A percentile compares a stretch with the other conserved stretches of the same genome.
phyloP scores from a whole-genome alignment of 495 filamentous ascomycete species.

The Tuber brumale region DNA sequence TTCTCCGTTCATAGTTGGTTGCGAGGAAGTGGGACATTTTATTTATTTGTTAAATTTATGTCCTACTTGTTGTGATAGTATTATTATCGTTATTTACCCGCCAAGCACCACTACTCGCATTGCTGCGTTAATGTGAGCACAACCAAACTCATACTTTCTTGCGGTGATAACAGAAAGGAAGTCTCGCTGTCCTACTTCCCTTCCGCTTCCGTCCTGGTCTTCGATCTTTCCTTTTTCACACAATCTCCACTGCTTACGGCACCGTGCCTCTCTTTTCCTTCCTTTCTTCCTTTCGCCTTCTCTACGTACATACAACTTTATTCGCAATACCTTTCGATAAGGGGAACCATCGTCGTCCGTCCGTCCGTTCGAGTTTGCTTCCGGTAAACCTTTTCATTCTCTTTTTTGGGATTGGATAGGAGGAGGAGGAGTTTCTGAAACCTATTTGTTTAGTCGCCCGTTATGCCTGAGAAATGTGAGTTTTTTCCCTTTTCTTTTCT shows the following conservation, averaged over 20 bases:
- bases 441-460: not conserved
- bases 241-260: not conserved
- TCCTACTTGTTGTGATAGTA: not conserved
- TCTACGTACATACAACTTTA: not conserved
- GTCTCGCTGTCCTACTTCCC: not conserved
- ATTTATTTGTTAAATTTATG: constrained; percentile 1
- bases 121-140: not conserved
- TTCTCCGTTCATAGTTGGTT: not conserved
- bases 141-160: not conserved
- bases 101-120: not conserved
- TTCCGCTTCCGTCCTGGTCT: not conserved
- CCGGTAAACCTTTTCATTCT: not conserved
- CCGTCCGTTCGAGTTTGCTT: not conserved
- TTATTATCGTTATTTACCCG: not conserved
- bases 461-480: constrained; percentile 5
- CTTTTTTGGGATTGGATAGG: not conserved
- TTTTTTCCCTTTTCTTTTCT: not conserved
- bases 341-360: not conserved
- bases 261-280: not conserved
- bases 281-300: not conserved
- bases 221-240: not conserved
- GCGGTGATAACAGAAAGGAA: not conserved
- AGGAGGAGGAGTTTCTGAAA: not conserved
- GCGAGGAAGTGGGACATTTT: not conserved
- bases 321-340: not conserved